Evolutionary conservation across 2,329 filamentous ascomycete species (phyloP), one percentile per base, ranked within the genome.

Genomic region (Colletotrichum trifolii): DNA sequence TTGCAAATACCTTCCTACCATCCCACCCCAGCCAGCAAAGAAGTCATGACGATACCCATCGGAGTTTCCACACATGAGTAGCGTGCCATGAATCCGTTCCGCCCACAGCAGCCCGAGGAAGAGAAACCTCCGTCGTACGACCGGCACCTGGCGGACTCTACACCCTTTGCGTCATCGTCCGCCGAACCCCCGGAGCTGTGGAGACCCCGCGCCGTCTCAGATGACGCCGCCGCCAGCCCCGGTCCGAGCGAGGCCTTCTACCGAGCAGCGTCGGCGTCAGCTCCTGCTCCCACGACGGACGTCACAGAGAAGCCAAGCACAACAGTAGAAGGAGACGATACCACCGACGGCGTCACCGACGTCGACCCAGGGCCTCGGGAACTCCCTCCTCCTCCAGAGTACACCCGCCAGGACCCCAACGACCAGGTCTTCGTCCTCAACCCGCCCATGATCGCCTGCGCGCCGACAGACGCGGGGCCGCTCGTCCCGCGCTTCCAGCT

Each of bases 321-420:
- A 6, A 4, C 5, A 11, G 25, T 8, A 3, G 0, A n/a, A 4
- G 1, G 13, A 5, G 25, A 25, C 25, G 25, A 25, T 25, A 5
- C 4, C 25, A 2, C 25, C 25, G 25, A 25, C 25, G 25, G 4
- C 25, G 25, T 25, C 4, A 6, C 8, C 6, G 8, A 17, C 38
- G 2, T 49, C 8, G 3, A 34, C 7, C 13, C 45, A 1, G 46
- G 13, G 4, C 46, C 15, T 2, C 25, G n/a, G 0, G 36, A 43
- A 9, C 8, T 25, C 2, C 36, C 45, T 1, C 47, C 57, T 1
- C 36, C 45, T 1, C 47, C 57, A 6, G 40, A 57, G 8, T 52
- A 57, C 12, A 17, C 39, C 39, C 40, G 46, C 35, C 61, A 17
- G n/a, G 54, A 64, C 42, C 64, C 55, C 15, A 43, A 60, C 4